A percentile compares a stretch with the other conserved stretches of the same genome.
phyloP scores from a whole-genome alignment of 352 stramenopile genomes.

The Pythium dissimile region DNA sequence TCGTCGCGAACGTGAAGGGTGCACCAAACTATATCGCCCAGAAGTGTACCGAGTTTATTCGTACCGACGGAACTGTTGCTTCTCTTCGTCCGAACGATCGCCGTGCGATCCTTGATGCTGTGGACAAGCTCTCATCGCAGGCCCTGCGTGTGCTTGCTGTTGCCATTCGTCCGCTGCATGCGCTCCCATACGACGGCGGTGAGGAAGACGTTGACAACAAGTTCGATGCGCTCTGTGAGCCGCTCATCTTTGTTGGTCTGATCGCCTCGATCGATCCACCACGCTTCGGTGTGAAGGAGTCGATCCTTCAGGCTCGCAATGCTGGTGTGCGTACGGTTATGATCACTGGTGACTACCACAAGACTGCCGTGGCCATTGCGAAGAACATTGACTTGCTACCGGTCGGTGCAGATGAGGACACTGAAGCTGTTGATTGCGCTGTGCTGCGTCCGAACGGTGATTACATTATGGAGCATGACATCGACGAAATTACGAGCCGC shows the following conservation, averaged over 20 bases:
- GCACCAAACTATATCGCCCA: conserved; percentile 64
- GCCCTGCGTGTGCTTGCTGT: conserved; percentile 88
- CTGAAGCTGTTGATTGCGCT: conserved; percentile 67
- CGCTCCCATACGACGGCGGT: conserved; percentile 37
- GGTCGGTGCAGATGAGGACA: conserved; percentile 33
- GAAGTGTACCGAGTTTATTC: conserved; percentile 49
- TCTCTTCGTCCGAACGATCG: conserved; percentile 35
- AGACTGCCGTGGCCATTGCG: conserved; percentile 93
- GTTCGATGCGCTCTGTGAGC: conserved; percentile 55
- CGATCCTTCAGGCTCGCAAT: conserved; percentile 50
- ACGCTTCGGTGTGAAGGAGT: conserved; percentile 49
- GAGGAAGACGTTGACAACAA: conserved; percentile 57
- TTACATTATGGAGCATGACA: conserved; percentile 57
- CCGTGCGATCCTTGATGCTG: conserved; percentile 40
- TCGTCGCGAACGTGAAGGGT: conserved; percentile 62
- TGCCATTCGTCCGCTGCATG: conserved; percentile 63
- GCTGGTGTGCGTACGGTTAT: conserved; percentile 80
- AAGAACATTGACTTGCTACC: conserved; percentile 88
- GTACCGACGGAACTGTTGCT: conserved; percentile 38
- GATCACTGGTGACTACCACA: conserved; percentile 94
- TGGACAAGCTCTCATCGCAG: conserved; percentile 57
- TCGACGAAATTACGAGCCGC: conserved; percentile 83
- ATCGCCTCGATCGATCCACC: conserved; percentile 89
- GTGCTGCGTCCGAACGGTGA: conserved; percentile 41
- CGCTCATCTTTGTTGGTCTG: conserved; percentile 91